Conservation (phyloP, 139 green algal genomes). For the Spirogloea muscicola region DNA sequence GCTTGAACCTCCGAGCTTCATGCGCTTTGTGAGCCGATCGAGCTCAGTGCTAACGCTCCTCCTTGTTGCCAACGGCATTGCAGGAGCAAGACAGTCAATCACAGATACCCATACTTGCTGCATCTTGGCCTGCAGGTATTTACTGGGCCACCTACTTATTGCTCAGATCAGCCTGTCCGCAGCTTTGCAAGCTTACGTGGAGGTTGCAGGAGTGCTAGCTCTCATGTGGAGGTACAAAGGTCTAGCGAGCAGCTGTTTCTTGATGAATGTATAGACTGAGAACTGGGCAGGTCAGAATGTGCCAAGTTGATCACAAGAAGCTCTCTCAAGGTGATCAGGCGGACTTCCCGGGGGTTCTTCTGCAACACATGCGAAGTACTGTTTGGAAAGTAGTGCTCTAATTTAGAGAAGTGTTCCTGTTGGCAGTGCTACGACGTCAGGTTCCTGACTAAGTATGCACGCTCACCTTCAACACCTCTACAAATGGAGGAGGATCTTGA, state of each 20-base stretch:
- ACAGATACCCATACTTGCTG: slow-evolving; percentile 59
- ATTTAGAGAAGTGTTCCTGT: too few species aligned
- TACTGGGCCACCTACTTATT: not conserved
- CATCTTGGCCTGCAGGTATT: slow-evolving; percentile 56
- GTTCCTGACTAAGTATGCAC: slow-evolving; percentile 61
- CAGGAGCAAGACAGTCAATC: slow-evolving; percentile 33
- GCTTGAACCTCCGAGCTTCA: too few species aligned
- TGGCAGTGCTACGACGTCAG: slow-evolving; percentile 63
- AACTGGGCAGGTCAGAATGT: too few species aligned
- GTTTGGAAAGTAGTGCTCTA: too few species aligned
- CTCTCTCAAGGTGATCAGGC: too few species aligned
- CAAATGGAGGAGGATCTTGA: slow-evolving; percentile 72
- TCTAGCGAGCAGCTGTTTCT: not conserved
- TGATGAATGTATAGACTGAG: not conserved
- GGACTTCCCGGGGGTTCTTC: too few species aligned
- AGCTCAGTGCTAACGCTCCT: too few species aligned
- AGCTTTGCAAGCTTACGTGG: not conserved
- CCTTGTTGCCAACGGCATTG: too few species aligned
- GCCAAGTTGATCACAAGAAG: too few species aligned
- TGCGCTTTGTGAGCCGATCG: too few species aligned
- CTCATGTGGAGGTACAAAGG: not conserved
- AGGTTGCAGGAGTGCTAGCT: not conserved
- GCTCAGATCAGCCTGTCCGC: too few species aligned
- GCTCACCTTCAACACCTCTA: slow-evolving; percentile 55
- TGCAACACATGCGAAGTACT: too few species aligned